A percentile compares a stretch with the other conserved stretches of the same genome.
These are phyloP conservation scores for Trifolium pratense DNA, from an alignment of 306 rosid genomes.

Conservation along the genomic window DNA sequence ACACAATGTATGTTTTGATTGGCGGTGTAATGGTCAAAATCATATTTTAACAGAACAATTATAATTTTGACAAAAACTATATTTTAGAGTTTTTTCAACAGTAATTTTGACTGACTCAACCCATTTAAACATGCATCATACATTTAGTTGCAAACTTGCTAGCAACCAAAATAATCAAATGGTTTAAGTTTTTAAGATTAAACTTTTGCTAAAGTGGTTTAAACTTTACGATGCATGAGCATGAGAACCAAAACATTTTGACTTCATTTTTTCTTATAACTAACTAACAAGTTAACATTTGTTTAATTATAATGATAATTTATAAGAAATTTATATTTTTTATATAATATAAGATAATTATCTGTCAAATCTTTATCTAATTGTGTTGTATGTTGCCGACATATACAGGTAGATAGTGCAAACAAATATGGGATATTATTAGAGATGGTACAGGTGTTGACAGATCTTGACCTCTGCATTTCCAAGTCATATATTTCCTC, in stretches of 20 bases:
- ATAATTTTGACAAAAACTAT: too few species aligned
- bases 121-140: too few species aligned
- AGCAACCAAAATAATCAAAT: neutral
- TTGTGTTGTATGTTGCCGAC: neutral
- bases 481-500: constrained; percentile 93
- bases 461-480: constrained; percentile 90
- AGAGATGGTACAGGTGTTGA: constrained; percentile 95
- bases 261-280: neutral
- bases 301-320: neutral
- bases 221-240: too few species aligned
- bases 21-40: too few species aligned
- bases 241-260: neutral
- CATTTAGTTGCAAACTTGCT: too few species aligned
- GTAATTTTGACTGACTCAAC: too few species aligned
- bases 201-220: neutral
- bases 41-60: too few species aligned
- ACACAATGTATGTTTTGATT: too few species aligned
- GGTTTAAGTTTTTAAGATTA: neutral
- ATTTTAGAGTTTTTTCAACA: too few species aligned
- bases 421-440: constrained; percentile 89
- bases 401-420: constrained; percentile 88
- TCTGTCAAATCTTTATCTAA: too few species aligned
- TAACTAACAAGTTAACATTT: neutral
- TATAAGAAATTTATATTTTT: too few species aligned
- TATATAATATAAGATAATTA: too few species aligned